Evolutionary conservation across 148 eudicot species (phyloP), one percentile per base, ranked within the genome.

Genomic region (Rhododendron henanense): DNA sequence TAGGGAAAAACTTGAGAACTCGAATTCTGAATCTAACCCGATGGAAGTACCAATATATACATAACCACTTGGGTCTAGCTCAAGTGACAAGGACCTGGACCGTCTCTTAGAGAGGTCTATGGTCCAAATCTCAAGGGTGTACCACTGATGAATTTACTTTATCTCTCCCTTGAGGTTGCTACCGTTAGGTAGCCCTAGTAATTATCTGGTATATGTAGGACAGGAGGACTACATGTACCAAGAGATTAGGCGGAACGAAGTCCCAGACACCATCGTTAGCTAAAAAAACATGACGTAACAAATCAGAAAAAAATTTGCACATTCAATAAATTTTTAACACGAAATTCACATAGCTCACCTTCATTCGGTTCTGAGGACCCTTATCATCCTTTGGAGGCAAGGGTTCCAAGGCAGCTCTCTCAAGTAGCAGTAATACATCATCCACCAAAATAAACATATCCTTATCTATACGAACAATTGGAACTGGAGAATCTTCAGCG

Each of bases 351-450:
- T 37, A 37, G 83, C 95, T 91, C 82, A 94, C 99, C 95, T 96
- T 94, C 31, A 92, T 91, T 87, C 98, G 98, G 88, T 95, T 94
- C 87, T 95, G 97, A 81, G 97, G 97, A 87, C 95, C 98, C 87
- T 95, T 96, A 51, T 96, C 98, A 89, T 96, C 98, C 88, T 95
- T 96, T 16, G 97, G 96, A 71, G 97, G 99, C 90, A 96, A 90
- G 15, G 98, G 95, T 83, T 95, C 99, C 86, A 94, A 44, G 78
- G 95, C 94, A 86, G 97, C 97, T 90, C 97, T 91, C 93, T 95
- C 96, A 74, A 95, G 92, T 82, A 96, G 91, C 85, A 85, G 86
- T 57, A 95, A 83, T 44, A 95, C 91, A 92, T 96, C 99, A 87
- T 96, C 97, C 81, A 90, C 94, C 90, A 96, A 87, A 82, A 95